phyloP scores from a whole-genome alignment of 257 asterid genomes.

The Salvia rosmarinus region DNA sequence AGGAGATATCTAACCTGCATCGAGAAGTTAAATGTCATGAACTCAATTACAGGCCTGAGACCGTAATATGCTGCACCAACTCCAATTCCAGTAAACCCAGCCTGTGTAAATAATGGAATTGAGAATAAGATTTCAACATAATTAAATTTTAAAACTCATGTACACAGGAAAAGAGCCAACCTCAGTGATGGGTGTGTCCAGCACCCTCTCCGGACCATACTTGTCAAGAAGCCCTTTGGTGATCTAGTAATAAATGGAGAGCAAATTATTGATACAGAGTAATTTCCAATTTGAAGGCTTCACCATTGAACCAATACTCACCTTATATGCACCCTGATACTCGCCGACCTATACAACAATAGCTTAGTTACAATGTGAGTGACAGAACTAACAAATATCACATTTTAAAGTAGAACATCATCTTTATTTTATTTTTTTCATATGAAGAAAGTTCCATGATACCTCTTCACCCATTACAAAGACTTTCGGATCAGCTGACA shows the following conservation, averaged over 20 bases:
- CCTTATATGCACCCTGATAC: constrained; percentile 96
- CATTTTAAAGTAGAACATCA: background rate
- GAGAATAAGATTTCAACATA: background rate
- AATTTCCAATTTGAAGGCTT: background rate
- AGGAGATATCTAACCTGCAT: constrained; percentile 68
- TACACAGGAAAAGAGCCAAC: constrained; percentile 41
- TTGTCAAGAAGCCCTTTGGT: constrained; percentile 79
- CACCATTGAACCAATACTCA: constrained; percentile 34
- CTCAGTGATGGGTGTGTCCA: constrained; percentile 90
- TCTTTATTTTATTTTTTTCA: background rate
- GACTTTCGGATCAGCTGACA: constrained; percentile 92
- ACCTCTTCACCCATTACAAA: constrained; percentile 96
- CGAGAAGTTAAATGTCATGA: constrained; percentile 86
- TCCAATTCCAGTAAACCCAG: constrained; percentile 87
- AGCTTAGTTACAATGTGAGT: constrained; percentile 25
- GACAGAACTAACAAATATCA: background rate
- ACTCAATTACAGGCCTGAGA: constrained; percentile 73
- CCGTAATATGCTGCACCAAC: constrained; percentile 92
- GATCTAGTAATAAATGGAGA: constrained; percentile 48
- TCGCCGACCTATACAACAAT: constrained; percentile 71
- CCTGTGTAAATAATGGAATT: constrained; percentile 44
- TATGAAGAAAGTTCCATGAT: constrained; percentile 25
- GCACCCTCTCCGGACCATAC: constrained; percentile 85
- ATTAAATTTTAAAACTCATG: constrained; percentile 11
- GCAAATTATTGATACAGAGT: background rate